Conservation (phyloP, 225 moss, liverwort and hornwort genomes). For the Thuidium tamariscinum region DNA sequence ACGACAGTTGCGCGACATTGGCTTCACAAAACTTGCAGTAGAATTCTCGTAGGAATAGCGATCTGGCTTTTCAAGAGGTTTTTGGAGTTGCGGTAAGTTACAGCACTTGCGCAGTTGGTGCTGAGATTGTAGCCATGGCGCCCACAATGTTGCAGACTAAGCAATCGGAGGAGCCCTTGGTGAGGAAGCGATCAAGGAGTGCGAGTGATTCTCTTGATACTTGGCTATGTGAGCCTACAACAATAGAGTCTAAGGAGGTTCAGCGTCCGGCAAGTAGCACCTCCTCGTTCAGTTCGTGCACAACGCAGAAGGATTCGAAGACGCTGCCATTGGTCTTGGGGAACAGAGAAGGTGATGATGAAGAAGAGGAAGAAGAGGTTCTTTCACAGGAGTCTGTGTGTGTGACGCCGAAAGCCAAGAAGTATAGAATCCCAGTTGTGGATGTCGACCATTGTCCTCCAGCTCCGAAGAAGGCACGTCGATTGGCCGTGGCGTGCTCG, state of each 20-base stretch:
- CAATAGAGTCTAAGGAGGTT: background rate
- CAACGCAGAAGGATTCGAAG: conserved; percentile 10
- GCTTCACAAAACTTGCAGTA: background rate
- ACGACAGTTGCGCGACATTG: background rate
- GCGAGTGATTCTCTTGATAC: conserved; percentile 4
- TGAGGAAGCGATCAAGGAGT: background rate
- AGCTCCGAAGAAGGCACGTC: conserved; percentile 43
- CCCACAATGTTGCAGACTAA: background rate
- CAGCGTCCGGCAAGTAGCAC: background rate
- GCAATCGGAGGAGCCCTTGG: background rate
- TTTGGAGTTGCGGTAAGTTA: background rate
- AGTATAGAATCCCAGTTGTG: conserved; percentile 30
- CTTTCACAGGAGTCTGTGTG: conserved; percentile 1
- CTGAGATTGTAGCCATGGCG: conserved; percentile 15
- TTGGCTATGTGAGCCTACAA: conserved; percentile 1
- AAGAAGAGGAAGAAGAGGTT: background rate
- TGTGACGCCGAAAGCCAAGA: conserved; percentile 38
- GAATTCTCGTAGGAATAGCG: background rate
- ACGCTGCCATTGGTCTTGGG: background rate
- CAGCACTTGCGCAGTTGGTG: background rate
- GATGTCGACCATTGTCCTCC: conserved; percentile 31
- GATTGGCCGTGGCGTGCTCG: background rate
- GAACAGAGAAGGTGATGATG: background rate
- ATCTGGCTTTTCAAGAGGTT: background rate
- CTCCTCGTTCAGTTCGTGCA: conserved; percentile 24